These are phyloP conservation scores for Vanderwaltozyma polyspora DNA, from an alignment of 805 yeast genomes.

Conservation along the genomic window DNA sequence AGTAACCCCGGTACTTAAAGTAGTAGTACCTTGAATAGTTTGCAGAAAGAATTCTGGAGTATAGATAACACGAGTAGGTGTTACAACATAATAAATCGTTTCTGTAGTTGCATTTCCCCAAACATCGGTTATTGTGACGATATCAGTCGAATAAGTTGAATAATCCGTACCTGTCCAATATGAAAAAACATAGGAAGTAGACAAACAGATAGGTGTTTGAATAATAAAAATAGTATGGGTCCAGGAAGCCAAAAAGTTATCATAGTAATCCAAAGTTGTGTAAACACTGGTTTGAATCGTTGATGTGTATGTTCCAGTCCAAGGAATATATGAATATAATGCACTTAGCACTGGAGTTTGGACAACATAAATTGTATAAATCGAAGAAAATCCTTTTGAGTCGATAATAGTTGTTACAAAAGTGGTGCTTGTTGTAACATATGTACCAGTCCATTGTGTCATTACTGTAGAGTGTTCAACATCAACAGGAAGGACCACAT, in stretches of 20 bases:
- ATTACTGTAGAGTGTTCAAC: neutral
- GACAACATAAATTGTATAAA: neutral
- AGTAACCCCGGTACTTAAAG: slow-evolving; percentile 1
- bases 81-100: slow-evolving; percentile 3
- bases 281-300: neutral
- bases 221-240: neutral
- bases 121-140: neutral
- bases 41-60: neutral
- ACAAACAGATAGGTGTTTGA: neutral
- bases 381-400: neutral
- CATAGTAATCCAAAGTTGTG: neutral
- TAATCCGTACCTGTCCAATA: neutral
- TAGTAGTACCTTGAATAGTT: neutral
- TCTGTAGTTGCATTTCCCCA: slow-evolving; percentile 1
- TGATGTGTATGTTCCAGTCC: neutral
- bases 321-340: neutral
- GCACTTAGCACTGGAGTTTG: neutral
- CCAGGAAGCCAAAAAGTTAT: neutral
- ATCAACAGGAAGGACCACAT: neutral
- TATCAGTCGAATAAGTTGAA: slow-evolving; percentile 1
- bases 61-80: neutral
- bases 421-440: neutral
- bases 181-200: neutral
- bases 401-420: neutral
- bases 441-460: neutral